A percentile compares a stretch with the other conserved stretches of the same genome.
phyloP scores from a whole-genome alignment of 192 early-diverging fungal species.

The Powellomyces hirtus region DNA sequence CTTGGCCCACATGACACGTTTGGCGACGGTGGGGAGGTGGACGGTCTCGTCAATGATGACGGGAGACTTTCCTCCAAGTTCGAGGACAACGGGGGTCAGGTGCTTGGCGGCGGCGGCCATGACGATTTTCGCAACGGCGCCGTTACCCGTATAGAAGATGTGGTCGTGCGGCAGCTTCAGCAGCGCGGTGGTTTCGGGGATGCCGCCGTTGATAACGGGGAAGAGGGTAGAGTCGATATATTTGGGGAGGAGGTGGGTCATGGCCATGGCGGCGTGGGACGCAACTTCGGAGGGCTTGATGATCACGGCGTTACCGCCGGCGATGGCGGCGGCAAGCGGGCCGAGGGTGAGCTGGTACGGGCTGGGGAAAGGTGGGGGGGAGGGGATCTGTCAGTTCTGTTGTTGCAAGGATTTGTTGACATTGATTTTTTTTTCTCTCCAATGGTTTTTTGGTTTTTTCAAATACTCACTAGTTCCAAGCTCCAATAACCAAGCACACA shows the following conservation, averaged over 20 bases:
- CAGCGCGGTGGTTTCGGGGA: slow-evolving; percentile 68
- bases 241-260: slow-evolving; percentile 65
- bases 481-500: slow-evolving; percentile 68
- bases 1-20: slow-evolving; percentile 80
- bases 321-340: slow-evolving; percentile 81
- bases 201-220: slow-evolving; percentile 73
- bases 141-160: slow-evolving; percentile 91
- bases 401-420: no score
- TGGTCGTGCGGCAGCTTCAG: slow-evolving; percentile 82
- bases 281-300: slow-evolving; percentile 79
- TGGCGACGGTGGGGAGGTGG: slow-evolving; percentile 63
- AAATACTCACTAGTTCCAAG: slow-evolving; percentile 57
- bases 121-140: slow-evolving; percentile 75
- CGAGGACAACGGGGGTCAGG: slow-evolving; percentile 84
- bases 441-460: no score
- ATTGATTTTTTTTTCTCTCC: no score
- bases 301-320: slow-evolving; percentile 77
- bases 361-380: slow-evolving; percentile 22
- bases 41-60: slow-evolving; percentile 51
- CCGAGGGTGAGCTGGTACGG: slow-evolving; percentile 63
- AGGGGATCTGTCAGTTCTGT: background rate
- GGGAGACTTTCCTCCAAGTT: slow-evolving; percentile 91
- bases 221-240: slow-evolving; percentile 70
- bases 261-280: slow-evolving; percentile 56
- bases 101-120: slow-evolving; percentile 81